Conservation (phyloP, 257 asterid genomes). For the Capsicum baccatum region DNA sequence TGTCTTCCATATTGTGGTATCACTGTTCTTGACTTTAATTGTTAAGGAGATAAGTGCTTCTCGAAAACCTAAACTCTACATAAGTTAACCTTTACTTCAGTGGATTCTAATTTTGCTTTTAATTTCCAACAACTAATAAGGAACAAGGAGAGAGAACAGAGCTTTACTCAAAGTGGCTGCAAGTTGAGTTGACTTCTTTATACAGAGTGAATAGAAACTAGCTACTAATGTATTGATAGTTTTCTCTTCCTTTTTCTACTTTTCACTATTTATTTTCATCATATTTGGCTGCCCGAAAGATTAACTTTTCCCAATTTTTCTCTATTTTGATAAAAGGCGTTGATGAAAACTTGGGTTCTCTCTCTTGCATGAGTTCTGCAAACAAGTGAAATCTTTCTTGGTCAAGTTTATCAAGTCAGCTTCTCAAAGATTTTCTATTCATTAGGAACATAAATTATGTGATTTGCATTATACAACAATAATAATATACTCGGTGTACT, state of each 20-base stretch:
- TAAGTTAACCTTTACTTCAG: neutral
- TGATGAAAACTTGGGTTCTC: no score
- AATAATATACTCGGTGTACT: no score
- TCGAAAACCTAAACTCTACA: neutral
- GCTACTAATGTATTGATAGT: no score
- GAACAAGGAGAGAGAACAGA: neutral
- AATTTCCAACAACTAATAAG: neutral
- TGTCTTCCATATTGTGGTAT: slow-evolving; percentile 9
- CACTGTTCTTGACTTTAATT: slow-evolving; percentile 3
- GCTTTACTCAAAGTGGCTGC: neutral
- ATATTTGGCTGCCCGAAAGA: neutral
- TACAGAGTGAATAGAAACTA: neutral
- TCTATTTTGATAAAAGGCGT: neutral
- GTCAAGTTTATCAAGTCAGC: no score
- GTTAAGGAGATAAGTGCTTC: slow-evolving; percentile 21
- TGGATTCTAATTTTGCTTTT: slow-evolving; percentile 8
- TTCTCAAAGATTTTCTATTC: no score
- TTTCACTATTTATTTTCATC: neutral
- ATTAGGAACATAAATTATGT: no score
- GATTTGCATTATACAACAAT: no score
- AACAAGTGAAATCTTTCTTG: no score
- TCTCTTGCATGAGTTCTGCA: no score
- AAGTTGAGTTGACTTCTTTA: neutral
- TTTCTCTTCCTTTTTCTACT: neutral
- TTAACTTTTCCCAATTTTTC: neutral